Base-by-base conservation (phyloP, 2,329 filamentous ascomycete genomes). In the Macrophomina phaseolina region DNA sequence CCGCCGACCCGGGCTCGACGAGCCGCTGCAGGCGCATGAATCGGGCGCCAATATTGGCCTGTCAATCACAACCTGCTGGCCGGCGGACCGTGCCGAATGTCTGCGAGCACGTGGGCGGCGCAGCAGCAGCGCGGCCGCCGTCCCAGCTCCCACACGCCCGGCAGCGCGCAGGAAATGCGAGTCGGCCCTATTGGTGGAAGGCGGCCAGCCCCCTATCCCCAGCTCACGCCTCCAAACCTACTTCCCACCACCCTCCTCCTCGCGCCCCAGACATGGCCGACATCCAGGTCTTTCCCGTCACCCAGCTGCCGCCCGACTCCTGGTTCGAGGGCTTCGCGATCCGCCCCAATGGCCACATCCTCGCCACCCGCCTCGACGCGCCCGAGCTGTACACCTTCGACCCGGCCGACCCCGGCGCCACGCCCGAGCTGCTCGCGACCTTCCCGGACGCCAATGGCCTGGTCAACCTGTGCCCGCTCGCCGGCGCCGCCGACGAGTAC, bases 371-470 rank as follows among this genome's bases (percentile, higher is more conserved):
- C n/a, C 65, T 67, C 9, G 65, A 67, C 38, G 46, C 36, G n/a
- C 56, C 65, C 11, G 56, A 62, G 36, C 56, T 67, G 55, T 67
- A 67, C 65, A 63, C 65, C n/a, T 55, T 62, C 56, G 65, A 67
- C 40, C 65, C 65, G 7, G 18, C 38, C 12, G 56, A 63, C 38
- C 65, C 38, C 38, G 30, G 16, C 48, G 58, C 65, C 8, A 32
- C 46, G 28, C 56, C 65, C 7, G 18, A 53, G 40, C 55, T 67
- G 56, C 11, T 67, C 28, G 38, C 63, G 55, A 63, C 55, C 36
- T 67, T 67, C 48, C 65, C 65, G 16, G 49, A 67, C 30, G 65
- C 65, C 58, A 53, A 53, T 16, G 65, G 65, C 49, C 49, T 63
- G 38, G 40, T 62, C 48, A 63, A 63, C 56, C 34, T 67, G 32